These are phyloP conservation scores for Starmerella vitae DNA, from an alignment of 805 yeast genomes.

Conservation along the genomic window DNA sequence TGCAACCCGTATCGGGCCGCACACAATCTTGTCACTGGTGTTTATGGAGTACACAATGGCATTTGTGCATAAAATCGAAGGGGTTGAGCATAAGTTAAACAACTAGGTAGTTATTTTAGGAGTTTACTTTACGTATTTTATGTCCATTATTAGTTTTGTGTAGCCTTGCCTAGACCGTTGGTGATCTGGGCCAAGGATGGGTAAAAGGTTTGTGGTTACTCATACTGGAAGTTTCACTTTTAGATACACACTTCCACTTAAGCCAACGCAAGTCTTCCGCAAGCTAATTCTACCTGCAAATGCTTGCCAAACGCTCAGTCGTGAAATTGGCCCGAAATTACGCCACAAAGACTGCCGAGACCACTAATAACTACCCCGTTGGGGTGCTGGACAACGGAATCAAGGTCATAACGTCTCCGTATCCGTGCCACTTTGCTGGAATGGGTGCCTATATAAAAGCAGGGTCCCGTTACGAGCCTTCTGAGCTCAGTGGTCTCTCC, in stretches of 20 bases:
- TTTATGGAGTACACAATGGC: slow-evolving; percentile 94
- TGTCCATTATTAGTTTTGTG: too few relatives aligned
- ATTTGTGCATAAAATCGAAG: slow-evolving; percentile 34
- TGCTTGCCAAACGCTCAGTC: too few relatives aligned
- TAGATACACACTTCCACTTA: too few relatives aligned
- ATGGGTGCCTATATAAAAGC: slow-evolving; percentile 80
- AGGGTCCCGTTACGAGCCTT: slow-evolving; percentile 73
- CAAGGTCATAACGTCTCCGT: slow-evolving; percentile 66
- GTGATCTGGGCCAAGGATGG: too few relatives aligned
- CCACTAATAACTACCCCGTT: slow-evolving; percentile 12
- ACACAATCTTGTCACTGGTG: slow-evolving; percentile 71
- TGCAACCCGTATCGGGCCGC: slow-evolving; percentile 84
- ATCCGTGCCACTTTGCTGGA: slow-evolving; percentile 85
- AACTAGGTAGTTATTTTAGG: too few relatives aligned
- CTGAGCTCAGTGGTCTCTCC: slow-evolving; percentile 51
- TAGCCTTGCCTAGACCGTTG: too few relatives aligned
- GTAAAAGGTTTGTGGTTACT: too few relatives aligned
- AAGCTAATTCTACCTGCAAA: too few relatives aligned
- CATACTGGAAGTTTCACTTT: too few relatives aligned
- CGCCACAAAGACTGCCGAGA: slow-evolving; percentile 1
- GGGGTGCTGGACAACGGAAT: slow-evolving; percentile 57
- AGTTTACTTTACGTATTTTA: too few relatives aligned
- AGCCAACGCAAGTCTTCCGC: too few relatives aligned
- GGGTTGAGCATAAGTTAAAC: slow-evolving; percentile 18
- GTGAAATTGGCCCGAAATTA: background rate